These are phyloP conservation scores for Populus deltoides DNA, from an alignment of 345 rosid genomes.

Conservation along the genomic window DNA sequence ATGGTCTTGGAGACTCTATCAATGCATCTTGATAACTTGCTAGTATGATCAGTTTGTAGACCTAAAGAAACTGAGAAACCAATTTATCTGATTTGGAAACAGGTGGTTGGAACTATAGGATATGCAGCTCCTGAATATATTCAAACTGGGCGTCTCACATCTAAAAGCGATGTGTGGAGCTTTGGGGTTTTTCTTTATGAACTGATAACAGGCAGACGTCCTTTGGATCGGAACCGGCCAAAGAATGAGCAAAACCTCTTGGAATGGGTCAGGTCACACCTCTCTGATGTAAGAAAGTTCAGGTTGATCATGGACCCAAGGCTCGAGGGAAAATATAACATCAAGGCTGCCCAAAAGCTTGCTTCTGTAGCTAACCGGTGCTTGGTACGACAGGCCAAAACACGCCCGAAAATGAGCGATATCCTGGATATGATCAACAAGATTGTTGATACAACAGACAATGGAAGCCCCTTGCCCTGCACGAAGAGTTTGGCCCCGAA, in stretches of 20 bases:
- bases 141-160: slow-evolving; percentile 79
- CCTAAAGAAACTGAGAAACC: neutral
- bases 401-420: slow-evolving; percentile 79
- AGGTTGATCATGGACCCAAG: slow-evolving; percentile 70
- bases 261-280: slow-evolving; percentile 90
- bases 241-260: slow-evolving; percentile 80
- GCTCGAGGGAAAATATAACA: slow-evolving; percentile 66
- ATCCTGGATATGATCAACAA: slow-evolving; percentile 63
- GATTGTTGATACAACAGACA: slow-evolving; percentile 48
- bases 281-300: slow-evolving; percentile 66
- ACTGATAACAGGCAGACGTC: slow-evolving; percentile 89
- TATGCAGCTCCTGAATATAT: slow-evolving; percentile 94
- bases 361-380: slow-evolving; percentile 80
- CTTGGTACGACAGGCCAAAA: slow-evolving; percentile 56
- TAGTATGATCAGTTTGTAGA: neutral
- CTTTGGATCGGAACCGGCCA: slow-evolving; percentile 75
- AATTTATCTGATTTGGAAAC: slow-evolving; percentile 13
- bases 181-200: slow-evolving; percentile 86
- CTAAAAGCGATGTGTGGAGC: slow-evolving; percentile 86
- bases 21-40: neutral
- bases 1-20: neutral
- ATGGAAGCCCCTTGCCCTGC: slow-evolving; percentile 35
- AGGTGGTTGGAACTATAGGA: slow-evolving; percentile 94
- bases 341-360: slow-evolving; percentile 65
- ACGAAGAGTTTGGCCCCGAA: slow-evolving; percentile 32